Evolutionary conservation across 768 basidiomycete genomes (phyloP).

Genomic region (Tephrocybe rancida): DNA sequence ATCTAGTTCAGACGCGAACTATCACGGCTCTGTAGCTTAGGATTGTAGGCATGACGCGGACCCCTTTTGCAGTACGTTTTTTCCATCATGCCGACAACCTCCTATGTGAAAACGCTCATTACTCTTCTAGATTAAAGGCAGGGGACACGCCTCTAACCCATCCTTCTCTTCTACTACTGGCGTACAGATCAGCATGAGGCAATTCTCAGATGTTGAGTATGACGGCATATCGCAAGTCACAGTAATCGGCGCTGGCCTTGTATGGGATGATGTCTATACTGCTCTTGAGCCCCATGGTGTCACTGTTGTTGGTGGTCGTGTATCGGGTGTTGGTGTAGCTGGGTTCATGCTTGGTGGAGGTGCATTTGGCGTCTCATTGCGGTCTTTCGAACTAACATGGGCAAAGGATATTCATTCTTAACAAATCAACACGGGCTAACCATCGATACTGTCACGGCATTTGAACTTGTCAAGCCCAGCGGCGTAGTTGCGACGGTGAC

Average conservation of each 20-base stretch:
- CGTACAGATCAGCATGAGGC: constrained; percentile 57
- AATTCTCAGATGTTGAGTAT: constrained; percentile 48
- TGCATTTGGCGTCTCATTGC: constrained; percentile 41
- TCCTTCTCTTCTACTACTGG: constrained; percentile 62
- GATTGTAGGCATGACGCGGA: neutral
- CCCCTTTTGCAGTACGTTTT: neutral
- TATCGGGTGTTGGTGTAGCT: constrained; percentile 58
- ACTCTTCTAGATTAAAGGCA: constrained; percentile 54
- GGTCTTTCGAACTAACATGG: constrained; percentile 25
- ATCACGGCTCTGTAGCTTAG: neutral
- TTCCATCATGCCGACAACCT: neutral
- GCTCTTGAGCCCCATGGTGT: constrained; percentile 49
- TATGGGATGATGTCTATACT: constrained; percentile 66
- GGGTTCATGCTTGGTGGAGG: constrained; percentile 63
- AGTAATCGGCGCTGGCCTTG: constrained; percentile 42
- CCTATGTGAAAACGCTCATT: neutral
- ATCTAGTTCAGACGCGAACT: neutral
- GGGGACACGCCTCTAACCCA: constrained; percentile 55
- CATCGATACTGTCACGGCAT: constrained; percentile 51
- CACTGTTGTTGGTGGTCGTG: constrained; percentile 60
- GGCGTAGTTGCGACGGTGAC: constrained; percentile 43
- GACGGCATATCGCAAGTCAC: constrained; percentile 38
- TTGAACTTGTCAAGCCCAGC: constrained; percentile 57
- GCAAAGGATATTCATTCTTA: constrained; percentile 61
- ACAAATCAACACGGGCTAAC: constrained; percentile 63